Conservation (phyloP, 2,329 filamentous ascomycete genomes). For the Macrophomina phaseolina region DNA sequence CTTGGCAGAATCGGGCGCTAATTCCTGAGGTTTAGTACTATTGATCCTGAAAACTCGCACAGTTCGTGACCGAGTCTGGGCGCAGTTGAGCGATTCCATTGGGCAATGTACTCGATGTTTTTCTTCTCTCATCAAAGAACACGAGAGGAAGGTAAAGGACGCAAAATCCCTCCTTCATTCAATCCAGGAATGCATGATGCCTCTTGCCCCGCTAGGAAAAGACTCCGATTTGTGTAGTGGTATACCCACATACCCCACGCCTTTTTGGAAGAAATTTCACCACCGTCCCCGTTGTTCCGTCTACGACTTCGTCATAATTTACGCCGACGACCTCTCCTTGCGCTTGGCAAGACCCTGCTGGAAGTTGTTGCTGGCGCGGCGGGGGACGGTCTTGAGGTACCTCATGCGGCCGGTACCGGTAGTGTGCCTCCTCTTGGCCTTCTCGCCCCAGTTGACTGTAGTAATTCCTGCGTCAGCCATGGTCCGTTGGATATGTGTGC, state of each 20-base stretch:
- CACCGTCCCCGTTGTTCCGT: slow-evolving; percentile 16
- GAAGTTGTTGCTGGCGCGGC: slow-evolving; percentile 98
- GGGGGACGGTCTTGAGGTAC: slow-evolving; percentile 89
- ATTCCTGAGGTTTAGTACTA: neutral
- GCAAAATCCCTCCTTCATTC: slow-evolving; percentile 15
- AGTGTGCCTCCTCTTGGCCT: slow-evolving; percentile 99
- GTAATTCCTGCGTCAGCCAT: slow-evolving; percentile 36
- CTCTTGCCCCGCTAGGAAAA: slow-evolving; percentile 25
- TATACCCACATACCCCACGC: slow-evolving; percentile 24
- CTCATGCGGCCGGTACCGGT: slow-evolving; percentile 95
- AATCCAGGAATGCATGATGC: slow-evolving; percentile 24
- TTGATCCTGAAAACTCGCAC: neutral
- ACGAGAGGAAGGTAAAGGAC: slow-evolving; percentile 15
- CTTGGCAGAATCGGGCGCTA: no score
- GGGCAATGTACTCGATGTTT: slow-evolving; percentile 27
- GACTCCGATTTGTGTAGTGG: slow-evolving; percentile 25
- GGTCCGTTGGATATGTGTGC: neutral
- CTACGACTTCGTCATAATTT: slow-evolving; percentile 26
- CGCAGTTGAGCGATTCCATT: slow-evolving; percentile 26
- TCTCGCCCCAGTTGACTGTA: slow-evolving; percentile 99
- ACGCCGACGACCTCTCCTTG: slow-evolving; percentile 31
- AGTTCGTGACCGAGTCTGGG: neutral
- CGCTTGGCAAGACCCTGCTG: slow-evolving; percentile 86
- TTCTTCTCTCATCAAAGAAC: slow-evolving; percentile 25
- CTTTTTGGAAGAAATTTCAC: slow-evolving; percentile 26